phyloP scores from a whole-genome alignment of 2,329 filamentous ascomycete species.

The Dactylellina haptotyla region DNA sequence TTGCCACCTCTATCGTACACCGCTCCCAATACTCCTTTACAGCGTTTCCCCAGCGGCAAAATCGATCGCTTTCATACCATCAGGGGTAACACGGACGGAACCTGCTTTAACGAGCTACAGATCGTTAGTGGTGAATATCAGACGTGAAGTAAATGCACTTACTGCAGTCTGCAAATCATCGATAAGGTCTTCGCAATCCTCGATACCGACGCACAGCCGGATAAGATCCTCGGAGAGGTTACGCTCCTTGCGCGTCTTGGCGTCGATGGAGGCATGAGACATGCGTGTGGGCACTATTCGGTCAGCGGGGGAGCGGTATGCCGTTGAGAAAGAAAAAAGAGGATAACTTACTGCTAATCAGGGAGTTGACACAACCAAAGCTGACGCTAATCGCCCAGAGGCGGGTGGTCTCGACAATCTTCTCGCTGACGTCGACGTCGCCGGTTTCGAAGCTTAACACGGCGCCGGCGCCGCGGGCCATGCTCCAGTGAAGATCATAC shows the following conservation, averaged over 20 bases:
- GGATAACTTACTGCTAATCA: slow-evolving; percentile 76
- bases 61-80: slow-evolving; percentile 76
- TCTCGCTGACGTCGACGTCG: slow-evolving; percentile 81
- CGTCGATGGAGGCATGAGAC: slow-evolving; percentile 98
- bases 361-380: slow-evolving; percentile 96
- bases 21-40: neutral
- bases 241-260: slow-evolving; percentile 86
- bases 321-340: neutral
- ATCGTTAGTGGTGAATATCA: neutral
- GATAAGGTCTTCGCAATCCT: slow-evolving; percentile 86
- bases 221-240: slow-evolving; percentile 98
- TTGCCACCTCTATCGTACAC: slow-evolving; percentile 23
- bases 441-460: slow-evolving; percentile 97
- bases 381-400: slow-evolving; percentile 96
- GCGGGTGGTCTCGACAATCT: slow-evolving; percentile 91
- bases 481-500: slow-evolving; percentile 94
- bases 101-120: slow-evolving; percentile 89
- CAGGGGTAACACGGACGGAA: slow-evolving; percentile 84
- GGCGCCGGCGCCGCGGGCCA: slow-evolving; percentile 91
- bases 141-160: slow-evolving; percentile 64
- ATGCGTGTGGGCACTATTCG: slow-evolving; percentile 88
- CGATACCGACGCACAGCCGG: slow-evolving; percentile 92
- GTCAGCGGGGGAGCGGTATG: neutral
- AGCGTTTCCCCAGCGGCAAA: slow-evolving; percentile 50
- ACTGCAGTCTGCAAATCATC: slow-evolving; percentile 91